phyloP scores from a whole-genome alignment of 768 basidiomycete species.

The Lentinula sp. region DNA sequence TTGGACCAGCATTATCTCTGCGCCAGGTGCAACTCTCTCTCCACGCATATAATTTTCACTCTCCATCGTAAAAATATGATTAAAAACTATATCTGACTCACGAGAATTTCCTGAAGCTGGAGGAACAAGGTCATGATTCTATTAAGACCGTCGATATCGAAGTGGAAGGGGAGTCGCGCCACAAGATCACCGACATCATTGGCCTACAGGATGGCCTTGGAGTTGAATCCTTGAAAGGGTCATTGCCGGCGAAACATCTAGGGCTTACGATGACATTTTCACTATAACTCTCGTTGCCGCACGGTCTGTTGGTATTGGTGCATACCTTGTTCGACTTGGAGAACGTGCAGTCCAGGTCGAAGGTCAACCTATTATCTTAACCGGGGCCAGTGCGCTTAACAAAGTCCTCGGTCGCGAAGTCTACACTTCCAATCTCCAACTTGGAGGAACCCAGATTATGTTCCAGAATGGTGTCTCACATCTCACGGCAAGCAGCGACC shows the following conservation, averaged over 20 bases:
- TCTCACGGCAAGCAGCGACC: conserved; percentile 88
- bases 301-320: conserved; percentile 98
- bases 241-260: conserved; percentile 96
- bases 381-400: conserved; percentile 94
- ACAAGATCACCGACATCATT: conserved; percentile 95
- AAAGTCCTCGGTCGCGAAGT: conserved; percentile 99
- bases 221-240: conserved; percentile 93
- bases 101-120: conserved; percentile 83
- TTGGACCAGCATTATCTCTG: too few species aligned
- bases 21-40: too few species aligned
- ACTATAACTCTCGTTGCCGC: conserved; percentile 98
- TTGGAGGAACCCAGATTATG: conserved; percentile 99
- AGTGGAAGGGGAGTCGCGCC: conserved; percentile 78
- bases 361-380: conserved; percentile 98
- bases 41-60: too few species aligned
- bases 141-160: conserved; percentile 82
- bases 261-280: conserved; percentile 99
- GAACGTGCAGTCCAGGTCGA: conserved; percentile 98
- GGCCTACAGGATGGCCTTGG: conserved; percentile 97
- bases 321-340: conserved; percentile 96
- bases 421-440: conserved; percentile 96
- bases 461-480: conserved; percentile 99
- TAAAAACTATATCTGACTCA: conserved; percentile 85
- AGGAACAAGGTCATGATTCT: conserved; percentile 75
- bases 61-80: too few species aligned